Conservation (phyloP, 176 grass and related monocot species). For the Avena sativa region DNA sequence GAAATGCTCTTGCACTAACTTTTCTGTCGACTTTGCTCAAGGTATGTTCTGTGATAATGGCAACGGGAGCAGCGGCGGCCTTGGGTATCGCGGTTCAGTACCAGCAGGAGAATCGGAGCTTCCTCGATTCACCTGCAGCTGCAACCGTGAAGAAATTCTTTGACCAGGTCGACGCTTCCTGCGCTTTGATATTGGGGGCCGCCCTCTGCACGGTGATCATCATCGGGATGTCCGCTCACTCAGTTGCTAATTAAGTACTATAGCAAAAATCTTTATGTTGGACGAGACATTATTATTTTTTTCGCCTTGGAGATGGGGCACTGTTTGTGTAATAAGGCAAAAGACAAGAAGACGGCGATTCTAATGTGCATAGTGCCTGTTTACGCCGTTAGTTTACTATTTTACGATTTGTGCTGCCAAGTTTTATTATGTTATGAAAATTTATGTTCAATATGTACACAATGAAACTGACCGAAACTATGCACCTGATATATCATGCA, state of each 20-base stretch:
- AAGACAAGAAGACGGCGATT: background rate
- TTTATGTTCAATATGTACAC: no score
- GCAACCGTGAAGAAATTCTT: background rate
- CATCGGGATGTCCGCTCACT: background rate
- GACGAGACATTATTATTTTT: background rate
- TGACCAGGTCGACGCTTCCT: constrained; percentile 2
- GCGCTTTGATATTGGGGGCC: background rate
- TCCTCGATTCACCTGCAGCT: background rate
- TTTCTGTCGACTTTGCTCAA: background rate
- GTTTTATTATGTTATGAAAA: no score
- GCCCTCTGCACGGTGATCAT: background rate
- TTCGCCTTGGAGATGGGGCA: background rate
- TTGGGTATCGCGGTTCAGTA: background rate
- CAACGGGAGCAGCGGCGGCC: background rate
- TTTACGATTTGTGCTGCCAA: no score
- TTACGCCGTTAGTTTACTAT: no score
- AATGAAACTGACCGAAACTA: no score
- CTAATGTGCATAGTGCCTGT: no score
- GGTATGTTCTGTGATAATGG: background rate
- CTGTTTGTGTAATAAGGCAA: background rate
- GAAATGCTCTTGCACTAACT: background rate
- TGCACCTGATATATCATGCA: no score
- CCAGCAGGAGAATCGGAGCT: background rate
- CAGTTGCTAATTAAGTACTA: background rate
- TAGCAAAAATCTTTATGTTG: background rate